Percentiles rank a stretch among this genome's conserved stretches.
phyloP scores from a whole-genome alignment of 257 asterid genomes.

The Perilla frutescens region DNA sequence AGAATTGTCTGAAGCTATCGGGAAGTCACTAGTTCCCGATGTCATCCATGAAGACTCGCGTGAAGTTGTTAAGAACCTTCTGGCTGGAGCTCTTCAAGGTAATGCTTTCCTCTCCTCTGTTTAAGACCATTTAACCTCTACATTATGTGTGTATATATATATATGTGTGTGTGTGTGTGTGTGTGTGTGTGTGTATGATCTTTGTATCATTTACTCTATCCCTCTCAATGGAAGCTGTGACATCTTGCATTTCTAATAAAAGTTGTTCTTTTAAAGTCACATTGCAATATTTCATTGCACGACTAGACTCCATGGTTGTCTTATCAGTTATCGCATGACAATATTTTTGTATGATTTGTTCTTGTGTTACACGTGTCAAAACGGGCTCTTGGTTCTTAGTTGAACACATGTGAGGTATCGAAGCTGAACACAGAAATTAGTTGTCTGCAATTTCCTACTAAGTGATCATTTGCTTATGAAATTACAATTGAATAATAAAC shows the following conservation, averaged over 20 bases:
- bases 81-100: slow-evolving; percentile 65
- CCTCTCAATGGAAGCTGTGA: not conserved
- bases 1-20: slow-evolving; percentile 54
- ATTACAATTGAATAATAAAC: not conserved
- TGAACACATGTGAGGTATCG: not conserved
- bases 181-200: not conserved
- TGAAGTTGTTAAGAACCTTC: slow-evolving; percentile 44
- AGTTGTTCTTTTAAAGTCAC: too few relatives aligned
- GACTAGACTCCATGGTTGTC: not conserved
- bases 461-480: not conserved
- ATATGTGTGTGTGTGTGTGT: too few relatives aligned
- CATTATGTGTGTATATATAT: not conserved
- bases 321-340: not conserved
- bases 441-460: not conserved
- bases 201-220: not conserved
- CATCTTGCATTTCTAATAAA: not conserved
- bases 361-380: not conserved
- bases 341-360: not conserved
- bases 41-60: slow-evolving; percentile 59
- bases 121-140: not conserved
- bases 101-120: slow-evolving; percentile 18
- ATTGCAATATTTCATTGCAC: not conserved
- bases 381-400: not conserved
- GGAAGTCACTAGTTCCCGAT: slow-evolving; percentile 53
- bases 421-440: not conserved